These are phyloP conservation scores for Orbilia javanica DNA, from an alignment of 2,329 filamentous ascomycete genomes.

Conservation along the genomic window DNA sequence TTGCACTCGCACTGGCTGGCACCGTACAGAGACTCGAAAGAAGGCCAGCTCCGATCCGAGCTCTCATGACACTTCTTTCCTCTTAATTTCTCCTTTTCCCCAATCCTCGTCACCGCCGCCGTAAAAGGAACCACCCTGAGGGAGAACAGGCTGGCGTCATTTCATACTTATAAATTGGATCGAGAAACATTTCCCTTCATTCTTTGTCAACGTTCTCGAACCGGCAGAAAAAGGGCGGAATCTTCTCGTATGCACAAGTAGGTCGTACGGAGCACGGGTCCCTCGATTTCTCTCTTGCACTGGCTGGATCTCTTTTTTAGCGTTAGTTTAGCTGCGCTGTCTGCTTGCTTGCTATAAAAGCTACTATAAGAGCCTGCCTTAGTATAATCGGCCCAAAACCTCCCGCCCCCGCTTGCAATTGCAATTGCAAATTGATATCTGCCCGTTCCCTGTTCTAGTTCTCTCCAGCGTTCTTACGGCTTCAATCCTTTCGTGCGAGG, in stretches of 20 bases:
- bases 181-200: constrained; percentile 33
- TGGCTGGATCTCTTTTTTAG: not conserved
- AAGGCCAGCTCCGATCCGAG: constrained; percentile 50
- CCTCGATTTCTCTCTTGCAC: not conserved
- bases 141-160: constrained; percentile 42
- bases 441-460: constrained; percentile 33
- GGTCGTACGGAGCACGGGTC: constrained; percentile 5
- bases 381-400: constrained; percentile 40
- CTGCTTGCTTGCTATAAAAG: constrained; percentile 17
- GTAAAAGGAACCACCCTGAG: constrained; percentile 6
- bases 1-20: not conserved
- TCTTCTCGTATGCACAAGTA: constrained; percentile 5
- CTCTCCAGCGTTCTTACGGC: constrained; percentile 3
- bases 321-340: constrained; percentile 19
- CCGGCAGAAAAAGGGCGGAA: not conserved
- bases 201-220: constrained; percentile 13
- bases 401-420: constrained; percentile 42
- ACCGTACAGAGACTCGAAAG: not conserved
- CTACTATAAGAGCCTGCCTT: constrained; percentile 14
- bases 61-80: constrained; percentile 20
- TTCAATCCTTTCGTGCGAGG: constrained; percentile 14
- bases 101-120: constrained; percentile 26
- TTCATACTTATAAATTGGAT: constrained; percentile 47
- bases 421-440: constrained; percentile 32
- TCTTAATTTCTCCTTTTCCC: constrained; percentile 43